Evolutionary conservation across 1,284 basidiomycete species (phyloP).

Genomic region (Ganoderma resinaceum): DNA sequence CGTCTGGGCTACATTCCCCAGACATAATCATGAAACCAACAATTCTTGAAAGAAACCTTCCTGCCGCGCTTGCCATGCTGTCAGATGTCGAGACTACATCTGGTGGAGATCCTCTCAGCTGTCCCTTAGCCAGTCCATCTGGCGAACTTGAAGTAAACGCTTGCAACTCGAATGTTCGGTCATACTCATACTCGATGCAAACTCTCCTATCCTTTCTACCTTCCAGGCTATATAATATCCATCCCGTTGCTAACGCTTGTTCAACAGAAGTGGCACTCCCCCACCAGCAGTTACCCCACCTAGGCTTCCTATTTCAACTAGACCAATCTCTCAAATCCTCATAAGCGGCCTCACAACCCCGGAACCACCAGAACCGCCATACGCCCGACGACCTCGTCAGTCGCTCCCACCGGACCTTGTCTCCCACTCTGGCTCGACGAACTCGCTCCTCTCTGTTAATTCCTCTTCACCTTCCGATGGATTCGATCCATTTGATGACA

Average conservation of each 20-base stretch:
- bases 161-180: no score
- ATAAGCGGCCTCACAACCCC: constrained; percentile 7
- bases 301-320: constrained; percentile 10
- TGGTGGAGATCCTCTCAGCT: no score
- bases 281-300: constrained; percentile 10
- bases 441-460: constrained; percentile 20
- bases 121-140: no score
- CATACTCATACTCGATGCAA: no score
- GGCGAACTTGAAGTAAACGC: no score
- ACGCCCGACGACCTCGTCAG: constrained; percentile 21
- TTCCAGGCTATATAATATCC: neutral
- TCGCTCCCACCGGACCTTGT: constrained; percentile 24
- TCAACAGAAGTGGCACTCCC: constrained; percentile 18
- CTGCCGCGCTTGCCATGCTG: no score
- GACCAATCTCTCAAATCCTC: constrained; percentile 19
- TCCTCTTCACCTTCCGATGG: constrained; percentile 17
- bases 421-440: constrained; percentile 10
- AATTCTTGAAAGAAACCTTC: no score
- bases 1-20: no score
- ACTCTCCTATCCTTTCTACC: neutral
- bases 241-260: neutral
- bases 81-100: no score
- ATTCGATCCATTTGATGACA: constrained; percentile 33
- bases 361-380: constrained; percentile 16
- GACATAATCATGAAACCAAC: no score